Percentiles rank a stretch among this genome's conserved stretches.
These are phyloP conservation scores for Umbilicaria muhlenbergii DNA, from an alignment of 495 filamentous ascomycete genomes.

Conservation along the genomic window DNA sequence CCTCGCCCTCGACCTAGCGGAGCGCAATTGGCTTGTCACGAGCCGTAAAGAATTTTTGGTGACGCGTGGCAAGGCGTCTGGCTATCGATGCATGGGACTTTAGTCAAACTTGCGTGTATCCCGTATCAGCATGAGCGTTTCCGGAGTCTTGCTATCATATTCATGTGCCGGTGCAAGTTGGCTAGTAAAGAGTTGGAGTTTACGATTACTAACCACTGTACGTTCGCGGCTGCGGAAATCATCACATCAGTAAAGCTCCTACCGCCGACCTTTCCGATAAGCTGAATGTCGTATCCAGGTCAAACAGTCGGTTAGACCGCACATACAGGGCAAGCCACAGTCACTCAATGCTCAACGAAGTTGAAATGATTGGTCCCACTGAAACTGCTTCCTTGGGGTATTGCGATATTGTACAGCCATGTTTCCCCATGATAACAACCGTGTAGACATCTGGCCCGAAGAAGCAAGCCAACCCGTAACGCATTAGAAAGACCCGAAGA, in stretches of 20 bases:
- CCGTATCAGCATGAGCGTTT: background rate
- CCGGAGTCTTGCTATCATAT: too few species aligned
- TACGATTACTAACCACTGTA: too few species aligned
- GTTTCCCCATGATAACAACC: conserved; percentile 32
- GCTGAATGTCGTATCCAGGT: too few species aligned
- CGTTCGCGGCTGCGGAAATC: too few species aligned
- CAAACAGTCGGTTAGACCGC: too few species aligned
- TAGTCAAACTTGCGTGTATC: background rate
- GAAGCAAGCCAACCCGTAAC: conserved; percentile 78
- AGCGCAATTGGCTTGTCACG: too few species aligned
- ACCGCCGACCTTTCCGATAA: too few species aligned
- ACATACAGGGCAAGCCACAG: too few species aligned
- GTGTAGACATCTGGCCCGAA: conserved; percentile 61
- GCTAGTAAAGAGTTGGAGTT: too few species aligned
- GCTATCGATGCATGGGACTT: background rate
- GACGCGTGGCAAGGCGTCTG: background rate
- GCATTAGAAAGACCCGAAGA: conserved; percentile 65
- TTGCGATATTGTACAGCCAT: conserved; percentile 15
- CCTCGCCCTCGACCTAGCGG: background rate
- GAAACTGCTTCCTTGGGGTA: conserved; percentile 8
- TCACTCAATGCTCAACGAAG: too few species aligned
- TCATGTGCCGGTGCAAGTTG: too few species aligned
- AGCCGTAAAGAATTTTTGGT: background rate
- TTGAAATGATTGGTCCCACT: background rate
- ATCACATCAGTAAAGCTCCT: too few species aligned